Base-by-base conservation (phyloP, 176 grass and related monocot genomes). In the Puccinellia tenuiflora region DNA sequence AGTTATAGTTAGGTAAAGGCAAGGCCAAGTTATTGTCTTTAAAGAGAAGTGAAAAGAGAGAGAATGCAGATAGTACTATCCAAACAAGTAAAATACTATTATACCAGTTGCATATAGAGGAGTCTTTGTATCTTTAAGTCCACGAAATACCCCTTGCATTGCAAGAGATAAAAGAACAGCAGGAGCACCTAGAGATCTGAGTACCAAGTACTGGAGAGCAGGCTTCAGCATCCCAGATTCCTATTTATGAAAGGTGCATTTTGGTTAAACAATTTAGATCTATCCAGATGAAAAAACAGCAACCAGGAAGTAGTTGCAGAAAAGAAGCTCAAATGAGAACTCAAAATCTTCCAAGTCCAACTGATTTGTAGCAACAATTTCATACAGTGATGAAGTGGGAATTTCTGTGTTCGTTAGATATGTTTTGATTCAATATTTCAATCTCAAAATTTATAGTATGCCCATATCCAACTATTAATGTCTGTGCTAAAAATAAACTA, bases 51-150 rank as follows among this genome's bases (percentile, higher is more conserved):
- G 38, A 71, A 47, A 73, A 48, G 25, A 30, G 15, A 73, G 15
- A 48, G 21, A 29, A 17, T 24, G 5, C 7, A 26, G 6, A 8
- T 30, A 73, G 16, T 54, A 60, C 20, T 45, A 83, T 79, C 3
- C 16, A 89, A 20, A 9, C 21, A 85, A 31, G 25, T 9, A 80
- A 80, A 81, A 25, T 45, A 50, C 9, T 31, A 39, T 26, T 70
- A 56, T 89, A 97, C 95, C 95, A 75, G 92, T 94, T 83, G 95
- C 95, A 89, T 94, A 94, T 67, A 97, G 82, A 88, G 95, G 95
- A 2, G 95, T 97, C 82, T 85, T 92, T 82, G 95, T 97, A 83
- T 97, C 92, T 68, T 97, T 94, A 48, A 97, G 84, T 84, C 95
- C 95, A 73, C 95, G 83, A 76, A 94, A 97, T 29, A 97, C 90